A percentile compares a stretch with the other conserved stretches of the same genome.
Conservation (phyloP, 1,139 yeast genomes). For the Scheffersomyces parashehatae region DNA sequence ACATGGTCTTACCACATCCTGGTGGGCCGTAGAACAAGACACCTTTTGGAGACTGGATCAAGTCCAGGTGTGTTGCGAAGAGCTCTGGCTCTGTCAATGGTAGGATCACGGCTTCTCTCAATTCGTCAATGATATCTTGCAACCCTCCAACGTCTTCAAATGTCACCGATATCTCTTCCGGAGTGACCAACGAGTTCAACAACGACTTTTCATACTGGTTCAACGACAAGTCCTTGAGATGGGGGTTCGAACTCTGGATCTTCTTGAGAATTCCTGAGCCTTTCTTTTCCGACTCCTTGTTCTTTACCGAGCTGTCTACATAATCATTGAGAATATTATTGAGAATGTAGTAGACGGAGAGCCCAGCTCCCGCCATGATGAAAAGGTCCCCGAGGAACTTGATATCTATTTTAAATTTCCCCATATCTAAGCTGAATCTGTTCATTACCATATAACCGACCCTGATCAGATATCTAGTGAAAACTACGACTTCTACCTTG, state of each 20-base stretch:
- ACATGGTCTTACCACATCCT: constrained; percentile 97
- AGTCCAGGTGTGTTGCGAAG: constrained; percentile 59
- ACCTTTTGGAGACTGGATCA: constrained; percentile 91
- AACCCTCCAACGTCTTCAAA: constrained; percentile 89
- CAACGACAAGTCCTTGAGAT: constrained; percentile 52
- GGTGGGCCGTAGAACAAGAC: constrained; percentile 95
- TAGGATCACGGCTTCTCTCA: constrained; percentile 82
- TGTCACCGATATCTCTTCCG: constrained; percentile 74
- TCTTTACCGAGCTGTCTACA: constrained; percentile 52
- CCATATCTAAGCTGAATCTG: constrained; percentile 35
- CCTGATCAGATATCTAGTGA: no score
- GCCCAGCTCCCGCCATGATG: constrained; percentile 78
- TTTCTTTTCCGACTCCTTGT: constrained; percentile 66
- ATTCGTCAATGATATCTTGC: constrained; percentile 76
- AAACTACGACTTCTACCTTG: no score
- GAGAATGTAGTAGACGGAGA: constrained; percentile 72
- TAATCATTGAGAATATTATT: constrained; percentile 58
- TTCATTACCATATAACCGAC: constrained; percentile 21
- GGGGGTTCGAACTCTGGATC: constrained; percentile 60
- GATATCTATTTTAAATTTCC: constrained; percentile 51
- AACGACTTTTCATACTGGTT: constrained; percentile 79
- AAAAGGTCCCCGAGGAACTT: constrained; percentile 66
- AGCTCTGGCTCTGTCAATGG: constrained; percentile 79
- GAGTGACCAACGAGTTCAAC: constrained; percentile 76
- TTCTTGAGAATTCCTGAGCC: constrained; percentile 64